A percentile compares a stretch with the other conserved stretches of the same genome.
phyloP scores from a whole-genome alignment of 495 filamentous ascomycete species.

The Xylaria curta region DNA sequence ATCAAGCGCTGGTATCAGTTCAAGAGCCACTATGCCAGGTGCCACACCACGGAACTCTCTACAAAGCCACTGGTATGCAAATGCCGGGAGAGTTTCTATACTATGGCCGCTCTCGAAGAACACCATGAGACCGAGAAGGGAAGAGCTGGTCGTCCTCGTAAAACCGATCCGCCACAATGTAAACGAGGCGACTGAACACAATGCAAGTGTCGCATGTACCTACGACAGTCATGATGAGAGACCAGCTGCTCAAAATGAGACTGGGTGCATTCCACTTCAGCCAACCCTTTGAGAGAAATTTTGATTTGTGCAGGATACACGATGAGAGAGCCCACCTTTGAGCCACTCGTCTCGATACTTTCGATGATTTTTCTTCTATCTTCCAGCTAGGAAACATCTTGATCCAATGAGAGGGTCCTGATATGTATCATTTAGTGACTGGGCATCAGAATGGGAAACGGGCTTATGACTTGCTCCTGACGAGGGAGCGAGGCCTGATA shows the following conservation, averaged over 20 bases:
- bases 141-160: not conserved
- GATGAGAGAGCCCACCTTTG: not conserved
- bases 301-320: not conserved
- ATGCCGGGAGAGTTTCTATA: not conserved
- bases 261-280: not conserved
- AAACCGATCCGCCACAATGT: not conserved
- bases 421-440: no score
- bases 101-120: not conserved
- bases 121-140: slow-evolving; percentile 11
- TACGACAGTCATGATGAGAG: not conserved
- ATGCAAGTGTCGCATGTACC: not conserved
- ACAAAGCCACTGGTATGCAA: not conserved
- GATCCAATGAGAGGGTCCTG: no score
- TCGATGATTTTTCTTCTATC: not conserved
- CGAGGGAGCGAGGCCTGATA: not conserved
- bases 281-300: not conserved
- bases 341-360: not conserved
- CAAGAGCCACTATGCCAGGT: not conserved
- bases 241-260: not conserved
- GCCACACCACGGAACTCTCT: not conserved
- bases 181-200: not conserved
- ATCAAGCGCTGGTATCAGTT: slow-evolving; percentile 13
- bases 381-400: no score
- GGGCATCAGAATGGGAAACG: no score
- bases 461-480: no score